These are phyloP conservation scores for Stephania yunnanensis DNA, from an alignment of 164 flowering plant species.

Conservation along the genomic window DNA sequence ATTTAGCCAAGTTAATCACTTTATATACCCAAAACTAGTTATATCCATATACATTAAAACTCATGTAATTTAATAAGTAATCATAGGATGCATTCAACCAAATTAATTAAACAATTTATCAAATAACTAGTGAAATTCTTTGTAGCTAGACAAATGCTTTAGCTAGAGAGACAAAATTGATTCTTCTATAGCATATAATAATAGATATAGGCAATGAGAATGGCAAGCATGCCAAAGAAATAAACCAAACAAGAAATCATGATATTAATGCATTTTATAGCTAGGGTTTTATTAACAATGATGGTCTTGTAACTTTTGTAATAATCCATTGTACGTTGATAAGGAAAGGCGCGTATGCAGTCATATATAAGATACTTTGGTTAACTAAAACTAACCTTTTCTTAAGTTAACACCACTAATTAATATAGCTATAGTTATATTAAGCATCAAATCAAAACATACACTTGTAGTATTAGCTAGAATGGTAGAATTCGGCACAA, in stretches of 20 bases:
- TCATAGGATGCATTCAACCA: too few relatives aligned
- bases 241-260: slow-evolving; percentile 4
- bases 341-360: too few relatives aligned
- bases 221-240: background rate
- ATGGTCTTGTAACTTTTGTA: background rate
- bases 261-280: background rate
- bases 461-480: too few relatives aligned
- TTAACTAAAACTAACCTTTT: background rate
- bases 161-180: background rate
- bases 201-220: background rate
- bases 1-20: too few relatives aligned
- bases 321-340: too few relatives aligned
- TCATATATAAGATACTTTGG: background rate
- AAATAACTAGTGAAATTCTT: background rate
- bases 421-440: background rate
- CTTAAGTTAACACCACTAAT: background rate
- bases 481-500: too few relatives aligned
- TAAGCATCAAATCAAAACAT: background rate
- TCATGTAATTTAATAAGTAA: too few relatives aligned
- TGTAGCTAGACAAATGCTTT: background rate
- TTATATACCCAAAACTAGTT: too few relatives aligned
- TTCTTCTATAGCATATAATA: background rate
- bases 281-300: background rate
- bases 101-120: too few relatives aligned
- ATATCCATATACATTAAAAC: too few relatives aligned